These are phyloP conservation scores for Salix udensis DNA, from an alignment of 345 rosid genomes.

Conservation along the genomic window DNA sequence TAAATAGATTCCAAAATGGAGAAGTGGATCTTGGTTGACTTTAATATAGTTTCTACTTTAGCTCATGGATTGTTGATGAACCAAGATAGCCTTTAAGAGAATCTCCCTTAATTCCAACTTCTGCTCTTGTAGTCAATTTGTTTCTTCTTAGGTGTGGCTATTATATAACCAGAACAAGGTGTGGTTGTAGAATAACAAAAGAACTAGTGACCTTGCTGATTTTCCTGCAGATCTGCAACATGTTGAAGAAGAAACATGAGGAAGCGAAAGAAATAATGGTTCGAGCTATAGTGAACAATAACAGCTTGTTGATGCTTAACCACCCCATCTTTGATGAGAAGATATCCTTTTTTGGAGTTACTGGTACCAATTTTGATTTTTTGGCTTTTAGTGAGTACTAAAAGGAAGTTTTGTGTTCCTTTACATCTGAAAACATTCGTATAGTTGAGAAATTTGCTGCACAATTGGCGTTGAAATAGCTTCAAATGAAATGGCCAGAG, in stretches of 20 bases:
- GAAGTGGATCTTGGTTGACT: too few relatives aligned
- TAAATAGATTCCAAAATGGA: too few relatives aligned
- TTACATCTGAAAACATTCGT: slow-evolving; percentile 53
- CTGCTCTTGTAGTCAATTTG: too few relatives aligned
- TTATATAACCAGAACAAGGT: neutral
- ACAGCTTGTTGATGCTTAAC: slow-evolving; percentile 72
- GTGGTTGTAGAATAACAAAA: neutral
- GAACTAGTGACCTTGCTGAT: neutral
- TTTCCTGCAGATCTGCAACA: slow-evolving; percentile 62
- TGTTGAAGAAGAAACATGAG: slow-evolving; percentile 76
- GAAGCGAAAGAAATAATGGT: slow-evolving; percentile 83
- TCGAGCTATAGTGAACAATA: slow-evolving; percentile 77
- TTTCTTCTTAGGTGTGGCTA: neutral
- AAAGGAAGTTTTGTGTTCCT: slow-evolving; percentile 32
- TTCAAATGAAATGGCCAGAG: neutral
- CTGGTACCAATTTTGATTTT: neutral
- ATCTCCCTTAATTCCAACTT: too few relatives aligned
- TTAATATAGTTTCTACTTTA: too few relatives aligned
- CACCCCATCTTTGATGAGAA: slow-evolving; percentile 72
- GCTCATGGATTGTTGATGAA: too few relatives aligned
- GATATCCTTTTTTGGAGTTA: slow-evolving; percentile 59
- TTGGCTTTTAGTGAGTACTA: neutral
- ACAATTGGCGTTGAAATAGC: neutral
- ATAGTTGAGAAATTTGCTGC: slow-evolving; percentile 59
- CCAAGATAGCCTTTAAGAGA: too few relatives aligned